Conservation (phyloP, 345 rosid species). For the Hirschfeldia incana region DNA sequence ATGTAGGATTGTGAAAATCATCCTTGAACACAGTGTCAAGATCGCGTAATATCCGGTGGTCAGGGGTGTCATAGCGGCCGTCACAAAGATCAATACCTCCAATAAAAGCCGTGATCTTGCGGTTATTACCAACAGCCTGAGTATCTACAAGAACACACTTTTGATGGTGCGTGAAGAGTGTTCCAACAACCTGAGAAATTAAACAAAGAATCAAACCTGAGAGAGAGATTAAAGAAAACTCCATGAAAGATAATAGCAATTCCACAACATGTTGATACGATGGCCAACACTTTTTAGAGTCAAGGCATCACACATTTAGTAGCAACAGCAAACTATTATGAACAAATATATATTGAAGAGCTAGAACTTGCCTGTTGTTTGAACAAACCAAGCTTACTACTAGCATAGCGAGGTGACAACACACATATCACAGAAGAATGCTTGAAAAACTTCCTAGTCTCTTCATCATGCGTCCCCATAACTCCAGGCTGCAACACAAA, state of each 20-base stretch:
- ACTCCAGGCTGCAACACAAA: constrained; percentile 66
- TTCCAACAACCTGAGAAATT: constrained; percentile 71
- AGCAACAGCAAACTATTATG: constrained; percentile 1
- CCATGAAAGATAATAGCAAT: constrained; percentile 3
- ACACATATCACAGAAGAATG: constrained; percentile 95
- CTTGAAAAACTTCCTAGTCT: constrained; percentile 83
- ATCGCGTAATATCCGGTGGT: constrained; percentile 70
- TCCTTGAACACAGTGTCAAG: constrained; percentile 69
- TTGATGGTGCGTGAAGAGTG: constrained; percentile 92
- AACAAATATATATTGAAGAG: background rate
- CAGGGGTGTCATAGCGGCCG: constrained; percentile 97
- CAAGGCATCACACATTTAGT: background rate
- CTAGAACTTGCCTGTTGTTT: constrained; percentile 69
- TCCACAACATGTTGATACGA: background rate
- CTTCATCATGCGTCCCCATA: constrained; percentile 95
- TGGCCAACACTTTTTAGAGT: background rate
- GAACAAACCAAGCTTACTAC: constrained; percentile 75
- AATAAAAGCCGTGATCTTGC: constrained; percentile 83
- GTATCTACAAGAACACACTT: constrained; percentile 91
- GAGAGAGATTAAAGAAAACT: background rate
- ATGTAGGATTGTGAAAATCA: constrained; percentile 90
- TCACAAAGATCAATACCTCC: constrained; percentile 97
- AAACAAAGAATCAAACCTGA: constrained; percentile 16
- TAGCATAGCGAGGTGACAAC: constrained; percentile 84
- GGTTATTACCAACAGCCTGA: constrained; percentile 66